Percentiles rank a stretch among this genome's conserved stretches.
Evolutionary conservation across 2,329 filamentous ascomycete genomes (phyloP).

Genomic region (Massarina eburnea): DNA sequence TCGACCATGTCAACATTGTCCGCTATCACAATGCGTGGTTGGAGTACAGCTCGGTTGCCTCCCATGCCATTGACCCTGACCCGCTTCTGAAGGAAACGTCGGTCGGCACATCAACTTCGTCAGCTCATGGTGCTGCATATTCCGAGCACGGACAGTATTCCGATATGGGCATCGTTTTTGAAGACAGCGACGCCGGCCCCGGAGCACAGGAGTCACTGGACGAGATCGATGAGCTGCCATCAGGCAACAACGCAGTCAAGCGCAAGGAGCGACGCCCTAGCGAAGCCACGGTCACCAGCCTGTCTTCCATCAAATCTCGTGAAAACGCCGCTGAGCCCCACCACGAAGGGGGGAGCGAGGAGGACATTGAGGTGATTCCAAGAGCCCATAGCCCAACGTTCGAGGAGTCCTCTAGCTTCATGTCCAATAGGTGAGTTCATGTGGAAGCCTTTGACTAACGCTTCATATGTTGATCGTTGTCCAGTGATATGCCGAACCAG

Average conservation of each 20-base stretch:
- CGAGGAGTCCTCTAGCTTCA: slow-evolving; percentile 30
- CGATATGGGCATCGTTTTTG: slow-evolving; percentile 32
- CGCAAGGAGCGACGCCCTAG: slow-evolving; percentile 29
- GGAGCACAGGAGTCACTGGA: slow-evolving; percentile 12
- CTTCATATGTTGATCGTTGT: not conserved
- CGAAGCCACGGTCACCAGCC: slow-evolving; percentile 42
- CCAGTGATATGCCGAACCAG: slow-evolving; percentile 30
- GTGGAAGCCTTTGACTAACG: not conserved
- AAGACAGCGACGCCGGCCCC: slow-evolving; percentile 25
- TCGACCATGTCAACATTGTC: slow-evolving; percentile 68
- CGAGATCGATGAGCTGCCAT: slow-evolving; percentile 12
- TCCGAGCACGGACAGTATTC: slow-evolving; percentile 11
- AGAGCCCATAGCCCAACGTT: slow-evolving; percentile 26
- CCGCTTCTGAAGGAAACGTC: slow-evolving; percentile 26
- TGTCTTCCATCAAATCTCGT: slow-evolving; percentile 45
- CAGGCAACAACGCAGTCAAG: slow-evolving; percentile 29
- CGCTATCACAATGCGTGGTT: slow-evolving; percentile 68
- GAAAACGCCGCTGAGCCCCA: slow-evolving; percentile 19
- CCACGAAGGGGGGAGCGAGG: slow-evolving; percentile 42
- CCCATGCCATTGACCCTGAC: slow-evolving; percentile 7
- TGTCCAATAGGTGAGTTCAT: slow-evolving; percentile 39
- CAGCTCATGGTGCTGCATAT: slow-evolving; percentile 20
- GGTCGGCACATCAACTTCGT: not conserved
- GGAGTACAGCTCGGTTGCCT: slow-evolving; percentile 46
- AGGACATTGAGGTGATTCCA: slow-evolving; percentile 54